These are phyloP conservation scores for Wickerhamia fluorescens DNA, from an alignment of 805 yeast species.

Conservation along the genomic window DNA sequence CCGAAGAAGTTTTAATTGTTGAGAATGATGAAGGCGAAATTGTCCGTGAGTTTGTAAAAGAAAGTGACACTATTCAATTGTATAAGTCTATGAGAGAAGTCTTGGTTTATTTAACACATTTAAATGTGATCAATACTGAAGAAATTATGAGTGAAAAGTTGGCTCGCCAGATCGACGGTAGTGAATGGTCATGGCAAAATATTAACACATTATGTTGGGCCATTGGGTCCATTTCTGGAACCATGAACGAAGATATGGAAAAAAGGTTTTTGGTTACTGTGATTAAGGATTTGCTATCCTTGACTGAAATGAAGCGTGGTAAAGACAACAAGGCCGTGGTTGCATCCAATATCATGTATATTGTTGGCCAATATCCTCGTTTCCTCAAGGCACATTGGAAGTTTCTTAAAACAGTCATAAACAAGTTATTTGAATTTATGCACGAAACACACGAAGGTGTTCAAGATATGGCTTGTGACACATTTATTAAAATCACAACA, in stretches of 20 bases:
- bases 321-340: conserved; percentile 98
- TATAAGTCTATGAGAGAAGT: conserved; percentile 96
- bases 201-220: conserved; percentile 99
- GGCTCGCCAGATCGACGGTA: conserved; percentile 87
- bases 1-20: conserved; percentile 94
- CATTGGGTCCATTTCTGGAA: conserved; percentile 96
- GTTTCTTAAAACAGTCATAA: conserved; percentile 89
- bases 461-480: conserved; percentile 99
- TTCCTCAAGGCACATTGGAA: conserved; percentile 98
- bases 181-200: conserved; percentile 99
- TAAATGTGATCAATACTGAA: conserved; percentile 91
- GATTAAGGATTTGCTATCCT: conserved; percentile 81
- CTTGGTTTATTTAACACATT: conserved; percentile 88
- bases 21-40: conserved; percentile 99
- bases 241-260: conserved; percentile 98
- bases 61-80: conserved; percentile 91
- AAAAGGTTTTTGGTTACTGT: conserved; percentile 89
- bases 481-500: conserved; percentile 90
- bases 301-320: conserved; percentile 95
- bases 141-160: conserved; percentile 88
- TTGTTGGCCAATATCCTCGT: conserved; percentile 98
- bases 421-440: conserved; percentile 96
- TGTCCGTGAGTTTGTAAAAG: conserved; percentile 94
- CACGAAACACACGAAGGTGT: conserved; percentile 99
- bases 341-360: conserved; percentile 99